Base-by-base conservation (phyloP, 108 stramenopile species). In the Nitzschia sp. region DNA sequence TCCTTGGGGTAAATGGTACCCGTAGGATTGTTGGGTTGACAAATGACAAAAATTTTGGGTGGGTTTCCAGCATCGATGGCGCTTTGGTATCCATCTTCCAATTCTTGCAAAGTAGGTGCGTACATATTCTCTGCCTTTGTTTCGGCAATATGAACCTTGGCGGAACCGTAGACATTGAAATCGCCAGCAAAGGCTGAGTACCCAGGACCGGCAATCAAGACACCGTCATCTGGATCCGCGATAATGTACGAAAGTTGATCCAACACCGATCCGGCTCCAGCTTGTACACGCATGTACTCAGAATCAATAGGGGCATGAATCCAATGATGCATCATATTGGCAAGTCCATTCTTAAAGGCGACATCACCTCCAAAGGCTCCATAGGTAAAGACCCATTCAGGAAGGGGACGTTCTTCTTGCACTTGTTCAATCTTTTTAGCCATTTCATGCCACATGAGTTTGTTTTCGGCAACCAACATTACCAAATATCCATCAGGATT, bases 161-260 rank as follows among this genome's bases (percentile, higher is more conserved):
- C 41, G 34, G 12, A 38, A 26, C 41, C 69, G 21, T 53, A 44
- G 12, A 63, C 48, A 12, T 39, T 46, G 41, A 84, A 65, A 41
- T 84, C 83, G 22, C 20, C 53, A 29, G 69, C 73, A 71, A 84
- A 84, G 21, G 83, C 76, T 8, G 77, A 15, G 59, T 84, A 84
- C 48, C 68, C 76, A 8, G 83, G 83, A 26, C 65, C 58, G 7
- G 76, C 63, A 9, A 78, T 67, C 25, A 84, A 51, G 6, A 80
- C 64, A n/a, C 54, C 76, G 2, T 84, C 80, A 34, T 70, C 59
- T 2, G 74, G 65, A 24, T 83, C 73, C 10, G 58, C 48, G 46
- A 81, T 29, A 3, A 42, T 40, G 43, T 41, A 77, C 20, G 58
- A 41, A 8, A 77, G 8, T 21, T 67, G 56, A 53, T 53, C 42